phyloP scores from a whole-genome alignment of 2,329 filamentous ascomycete species.

The Colletotrichum sp. region DNA sequence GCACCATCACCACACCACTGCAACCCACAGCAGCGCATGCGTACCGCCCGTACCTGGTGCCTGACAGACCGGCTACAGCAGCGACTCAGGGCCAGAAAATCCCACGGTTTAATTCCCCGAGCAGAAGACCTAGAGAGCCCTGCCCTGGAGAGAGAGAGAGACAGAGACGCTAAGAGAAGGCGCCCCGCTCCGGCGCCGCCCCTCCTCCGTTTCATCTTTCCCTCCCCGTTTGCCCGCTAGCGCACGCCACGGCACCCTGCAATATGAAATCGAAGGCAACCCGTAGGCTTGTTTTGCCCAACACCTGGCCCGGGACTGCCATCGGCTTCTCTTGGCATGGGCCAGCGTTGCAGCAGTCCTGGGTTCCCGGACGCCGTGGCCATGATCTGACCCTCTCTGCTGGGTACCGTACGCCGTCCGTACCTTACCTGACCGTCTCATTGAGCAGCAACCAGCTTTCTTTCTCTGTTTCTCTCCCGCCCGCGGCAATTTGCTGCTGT shows the following conservation, averaged over 20 bases:
- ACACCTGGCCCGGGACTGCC: background rate
- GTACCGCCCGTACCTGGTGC: background rate
- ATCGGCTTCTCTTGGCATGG: background rate
- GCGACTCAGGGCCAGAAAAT: background rate
- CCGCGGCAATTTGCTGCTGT: background rate
- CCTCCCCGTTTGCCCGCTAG: constrained; percentile 15
- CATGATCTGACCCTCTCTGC: background rate
- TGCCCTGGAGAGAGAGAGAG: background rate
- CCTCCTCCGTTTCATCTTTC: constrained; percentile 18
- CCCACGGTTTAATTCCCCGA: background rate
- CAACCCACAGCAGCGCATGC: background rate
- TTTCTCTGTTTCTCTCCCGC: background rate
- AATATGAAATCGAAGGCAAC: background rate
- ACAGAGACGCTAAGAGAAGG: too few relatives aligned
- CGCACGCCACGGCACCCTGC: constrained; percentile 20
- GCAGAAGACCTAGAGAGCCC: background rate
- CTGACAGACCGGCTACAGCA: background rate
- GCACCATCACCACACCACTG: background rate
- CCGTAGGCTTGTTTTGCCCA: background rate
- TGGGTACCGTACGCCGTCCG: background rate
- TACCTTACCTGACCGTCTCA: background rate
- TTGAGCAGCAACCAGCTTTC: background rate
- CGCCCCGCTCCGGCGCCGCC: background rate
- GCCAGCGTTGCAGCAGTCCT: background rate
- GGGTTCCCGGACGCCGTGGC: background rate